Evolutionary conservation across 768 basidiomycete genomes (phyloP).

Genomic region (Naganishia vaughanmartiniae): DNA sequence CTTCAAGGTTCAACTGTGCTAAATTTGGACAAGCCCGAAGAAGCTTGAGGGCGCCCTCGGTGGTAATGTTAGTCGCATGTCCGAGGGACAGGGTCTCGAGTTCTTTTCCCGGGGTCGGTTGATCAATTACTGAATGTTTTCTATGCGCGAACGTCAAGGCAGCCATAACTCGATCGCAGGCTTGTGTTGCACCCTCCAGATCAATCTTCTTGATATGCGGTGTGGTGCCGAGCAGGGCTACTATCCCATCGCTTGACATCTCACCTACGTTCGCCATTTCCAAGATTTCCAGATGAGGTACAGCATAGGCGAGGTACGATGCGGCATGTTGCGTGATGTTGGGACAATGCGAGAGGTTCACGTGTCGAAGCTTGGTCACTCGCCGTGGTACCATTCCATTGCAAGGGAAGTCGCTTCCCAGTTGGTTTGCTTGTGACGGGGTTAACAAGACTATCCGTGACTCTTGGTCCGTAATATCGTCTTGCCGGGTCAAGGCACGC

Average conservation of each 20-base stretch:
- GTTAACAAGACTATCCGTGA: slow-evolving; percentile 9
- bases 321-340: slow-evolving; percentile 73
- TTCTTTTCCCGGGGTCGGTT: background rate
- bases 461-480: background rate
- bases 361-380: slow-evolving; percentile 70
- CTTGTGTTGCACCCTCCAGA: slow-evolving; percentile 72
- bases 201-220: slow-evolving; percentile 72
- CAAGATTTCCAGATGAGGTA: slow-evolving; percentile 71
- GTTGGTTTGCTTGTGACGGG: slow-evolving; percentile 16
- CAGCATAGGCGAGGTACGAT: slow-evolving; percentile 68
- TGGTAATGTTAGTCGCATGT: slow-evolving; percentile 62
- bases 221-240: slow-evolving; percentile 66
- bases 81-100: slow-evolving; percentile 73
- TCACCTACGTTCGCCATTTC: slow-evolving; percentile 71
- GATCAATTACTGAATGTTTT: background rate
- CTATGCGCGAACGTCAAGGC: slow-evolving; percentile 60
- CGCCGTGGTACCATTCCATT: slow-evolving; percentile 53
- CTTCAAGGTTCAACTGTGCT: slow-evolving; percentile 68
- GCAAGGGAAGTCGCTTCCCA: background rate
- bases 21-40: slow-evolving; percentile 67
- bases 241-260: slow-evolving; percentile 69
- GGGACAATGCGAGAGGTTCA: slow-evolving; percentile 68
- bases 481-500: background rate
- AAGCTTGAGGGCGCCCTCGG: slow-evolving; percentile 64
- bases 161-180: slow-evolving; percentile 68